phyloP scores from a whole-genome alignment of 495 filamentous ascomycete species.

The Penicillium chermesinum region DNA sequence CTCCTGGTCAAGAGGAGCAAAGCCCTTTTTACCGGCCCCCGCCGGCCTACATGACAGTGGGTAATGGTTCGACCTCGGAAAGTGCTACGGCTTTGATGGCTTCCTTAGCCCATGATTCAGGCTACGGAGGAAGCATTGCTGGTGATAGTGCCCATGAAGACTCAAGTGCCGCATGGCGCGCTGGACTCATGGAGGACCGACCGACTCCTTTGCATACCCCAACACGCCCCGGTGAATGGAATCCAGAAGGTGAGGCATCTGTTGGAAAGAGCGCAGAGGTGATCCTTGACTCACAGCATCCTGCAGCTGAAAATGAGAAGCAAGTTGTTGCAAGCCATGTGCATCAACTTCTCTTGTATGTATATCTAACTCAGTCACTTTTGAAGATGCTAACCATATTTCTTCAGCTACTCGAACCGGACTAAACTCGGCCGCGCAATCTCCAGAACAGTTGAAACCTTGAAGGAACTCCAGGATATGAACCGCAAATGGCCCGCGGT shows the following conservation, averaged over 20 bases:
- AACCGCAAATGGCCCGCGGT: slow-evolving; percentile 90
- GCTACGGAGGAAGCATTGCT: slow-evolving; percentile 75
- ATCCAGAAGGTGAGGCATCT: slow-evolving; percentile 33
- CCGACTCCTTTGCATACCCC: slow-evolving; percentile 57
- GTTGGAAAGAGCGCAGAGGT: neutral
- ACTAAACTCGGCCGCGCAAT: slow-evolving; percentile 80
- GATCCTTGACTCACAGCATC: slow-evolving; percentile 1
- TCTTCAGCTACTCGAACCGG: slow-evolving; percentile 79
- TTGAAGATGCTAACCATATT: slow-evolving; percentile 20
- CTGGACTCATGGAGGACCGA: slow-evolving; percentile 61
- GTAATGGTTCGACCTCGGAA: slow-evolving; percentile 72
- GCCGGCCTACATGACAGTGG: slow-evolving; percentile 82
- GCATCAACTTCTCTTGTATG: slow-evolving; percentile 64
- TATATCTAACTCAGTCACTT: slow-evolving; percentile 5
- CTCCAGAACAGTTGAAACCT: slow-evolving; percentile 71
- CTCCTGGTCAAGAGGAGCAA: slow-evolving; percentile 26
- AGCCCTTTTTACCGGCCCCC: slow-evolving; percentile 33
- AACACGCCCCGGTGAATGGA: slow-evolving; percentile 43
- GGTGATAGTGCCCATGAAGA: slow-evolving; percentile 49
- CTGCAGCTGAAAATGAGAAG: slow-evolving; percentile 52
- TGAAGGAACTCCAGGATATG: slow-evolving; percentile 77
- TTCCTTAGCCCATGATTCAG: slow-evolving; percentile 77
- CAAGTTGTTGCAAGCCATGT: slow-evolving; percentile 63
- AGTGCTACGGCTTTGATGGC: slow-evolving; percentile 63
- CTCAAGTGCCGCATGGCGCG: slow-evolving; percentile 45